These are phyloP conservation scores for Carex myosuroides DNA, from an alignment of 176 grass and related monocot genomes.

Conservation along the genomic window DNA sequence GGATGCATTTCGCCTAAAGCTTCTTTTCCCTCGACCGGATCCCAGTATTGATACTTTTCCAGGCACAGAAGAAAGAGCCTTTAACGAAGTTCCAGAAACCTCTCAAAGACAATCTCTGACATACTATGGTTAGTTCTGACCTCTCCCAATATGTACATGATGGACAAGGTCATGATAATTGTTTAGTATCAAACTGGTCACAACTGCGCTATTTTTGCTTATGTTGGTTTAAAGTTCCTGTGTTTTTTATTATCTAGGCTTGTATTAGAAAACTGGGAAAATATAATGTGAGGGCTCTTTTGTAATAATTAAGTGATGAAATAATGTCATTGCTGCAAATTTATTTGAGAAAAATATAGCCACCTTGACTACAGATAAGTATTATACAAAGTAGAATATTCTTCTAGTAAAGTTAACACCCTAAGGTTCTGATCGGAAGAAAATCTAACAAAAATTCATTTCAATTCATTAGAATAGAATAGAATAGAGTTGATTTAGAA, in stretches of 20 bases:
- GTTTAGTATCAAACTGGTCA: neutral
- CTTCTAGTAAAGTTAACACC: neutral
- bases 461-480: too few species aligned
- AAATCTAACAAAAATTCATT: too few species aligned
- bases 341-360: neutral
- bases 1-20: constrained; percentile 86
- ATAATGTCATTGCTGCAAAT: neutral
- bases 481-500: too few species aligned
- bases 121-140: constrained; percentile 46
- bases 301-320: neutral
- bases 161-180: neutral
- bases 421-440: too few species aligned
- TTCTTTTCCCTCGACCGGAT: constrained; percentile 59
- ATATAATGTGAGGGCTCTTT: neutral
- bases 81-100: constrained; percentile 15
- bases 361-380: neutral
- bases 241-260: neutral
- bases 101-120: constrained; percentile 23
- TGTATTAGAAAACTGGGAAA: neutral
- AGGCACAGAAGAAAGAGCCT: neutral
- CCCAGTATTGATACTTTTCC: constrained; percentile 20
- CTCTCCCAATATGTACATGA: neutral
- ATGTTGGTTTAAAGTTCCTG: neutral
- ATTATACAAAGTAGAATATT: neutral
- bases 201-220: neutral